Conservation (phyloP, 2,329 filamentous ascomycete species). For the Dactylellina leptospora region DNA sequence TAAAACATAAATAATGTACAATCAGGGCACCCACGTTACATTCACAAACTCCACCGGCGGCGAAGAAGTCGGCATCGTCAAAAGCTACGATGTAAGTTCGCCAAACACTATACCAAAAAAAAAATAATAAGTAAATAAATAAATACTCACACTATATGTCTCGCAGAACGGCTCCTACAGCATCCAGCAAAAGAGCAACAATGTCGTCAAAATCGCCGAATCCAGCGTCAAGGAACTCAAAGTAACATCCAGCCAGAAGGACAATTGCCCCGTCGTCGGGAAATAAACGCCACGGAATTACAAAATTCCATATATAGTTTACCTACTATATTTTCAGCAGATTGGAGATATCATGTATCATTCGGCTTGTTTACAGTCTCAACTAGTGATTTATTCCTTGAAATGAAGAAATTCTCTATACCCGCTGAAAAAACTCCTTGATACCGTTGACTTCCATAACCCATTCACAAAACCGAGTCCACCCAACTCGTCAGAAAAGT, state of each 20-base stretch:
- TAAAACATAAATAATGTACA: background rate
- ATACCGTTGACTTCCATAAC: background rate
- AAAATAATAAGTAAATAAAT: background rate
- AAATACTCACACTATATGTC: background rate
- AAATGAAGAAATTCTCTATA: too few relatives aligned
- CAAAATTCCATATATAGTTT: too few relatives aligned
- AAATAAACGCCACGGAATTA: background rate
- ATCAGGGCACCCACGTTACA: slow-evolving; percentile 44
- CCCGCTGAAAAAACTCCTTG: too few relatives aligned
- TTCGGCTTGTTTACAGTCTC: too few relatives aligned
- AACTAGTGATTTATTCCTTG: too few relatives aligned
- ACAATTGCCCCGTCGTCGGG: slow-evolving; percentile 48
- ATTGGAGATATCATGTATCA: too few relatives aligned
- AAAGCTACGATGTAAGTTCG: slow-evolving; percentile 29
- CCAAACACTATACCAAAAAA: background rate
- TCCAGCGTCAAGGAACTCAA: slow-evolving; percentile 16
- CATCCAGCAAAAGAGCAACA: slow-evolving; percentile 18
- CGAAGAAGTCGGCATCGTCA: slow-evolving; percentile 45
- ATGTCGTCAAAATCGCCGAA: slow-evolving; percentile 10
- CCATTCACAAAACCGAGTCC: background rate
- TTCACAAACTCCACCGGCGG: slow-evolving; percentile 44
- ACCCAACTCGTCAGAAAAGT: background rate
- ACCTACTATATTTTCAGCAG: too few relatives aligned
- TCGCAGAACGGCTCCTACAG: slow-evolving; percentile 26
- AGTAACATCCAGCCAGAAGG: slow-evolving; percentile 15